Conservation (phyloP, 257 asterid species). For the Gentiana straminea region DNA sequence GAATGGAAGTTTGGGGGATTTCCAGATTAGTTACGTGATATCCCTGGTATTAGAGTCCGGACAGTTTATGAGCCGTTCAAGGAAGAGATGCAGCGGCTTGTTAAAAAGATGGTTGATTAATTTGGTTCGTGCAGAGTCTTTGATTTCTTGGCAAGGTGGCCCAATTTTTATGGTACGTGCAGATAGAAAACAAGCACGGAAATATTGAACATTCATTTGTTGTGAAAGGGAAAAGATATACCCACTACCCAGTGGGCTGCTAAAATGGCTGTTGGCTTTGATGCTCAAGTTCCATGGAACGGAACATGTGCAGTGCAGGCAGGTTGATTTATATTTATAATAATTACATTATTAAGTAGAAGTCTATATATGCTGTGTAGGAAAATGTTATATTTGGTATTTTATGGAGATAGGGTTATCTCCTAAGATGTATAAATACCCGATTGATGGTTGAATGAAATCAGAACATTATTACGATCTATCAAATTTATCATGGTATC, state of each 20-base stretch:
- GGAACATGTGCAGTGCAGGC: conserved; percentile 74
- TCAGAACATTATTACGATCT: too few species aligned
- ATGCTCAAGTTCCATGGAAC: conserved; percentile 81
- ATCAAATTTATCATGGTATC: too few species aligned
- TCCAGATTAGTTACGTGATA: conserved; percentile 95
- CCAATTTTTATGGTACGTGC: conserved; percentile 75
- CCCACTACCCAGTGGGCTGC: conserved; percentile 87
- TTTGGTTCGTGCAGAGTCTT: conserved; percentile 61
- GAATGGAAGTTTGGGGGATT: conserved; percentile 99
- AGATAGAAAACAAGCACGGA: conserved; percentile 97
- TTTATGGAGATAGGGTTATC: too few species aligned
- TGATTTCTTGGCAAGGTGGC: conserved; percentile 97
- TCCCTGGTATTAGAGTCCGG: conserved; percentile 86
- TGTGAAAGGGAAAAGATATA: conserved; percentile 50
- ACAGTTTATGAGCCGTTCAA: conserved; percentile 80
- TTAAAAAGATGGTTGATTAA: conserved; percentile 62
- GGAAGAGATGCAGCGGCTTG: conserved; percentile 93
- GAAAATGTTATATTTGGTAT: too few species aligned
- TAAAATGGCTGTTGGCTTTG: conserved; percentile 83
- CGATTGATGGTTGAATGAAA: too few species aligned
- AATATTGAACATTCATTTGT: conserved; percentile 73
- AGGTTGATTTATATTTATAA: conserved; percentile 31
- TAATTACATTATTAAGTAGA: too few species aligned
- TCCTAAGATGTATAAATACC: too few species aligned
- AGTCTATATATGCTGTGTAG: too few species aligned